Evolutionary conservation across 23 red algal genomes (phyloP).

Genomic region (Pyropia haitanensis): DNA sequence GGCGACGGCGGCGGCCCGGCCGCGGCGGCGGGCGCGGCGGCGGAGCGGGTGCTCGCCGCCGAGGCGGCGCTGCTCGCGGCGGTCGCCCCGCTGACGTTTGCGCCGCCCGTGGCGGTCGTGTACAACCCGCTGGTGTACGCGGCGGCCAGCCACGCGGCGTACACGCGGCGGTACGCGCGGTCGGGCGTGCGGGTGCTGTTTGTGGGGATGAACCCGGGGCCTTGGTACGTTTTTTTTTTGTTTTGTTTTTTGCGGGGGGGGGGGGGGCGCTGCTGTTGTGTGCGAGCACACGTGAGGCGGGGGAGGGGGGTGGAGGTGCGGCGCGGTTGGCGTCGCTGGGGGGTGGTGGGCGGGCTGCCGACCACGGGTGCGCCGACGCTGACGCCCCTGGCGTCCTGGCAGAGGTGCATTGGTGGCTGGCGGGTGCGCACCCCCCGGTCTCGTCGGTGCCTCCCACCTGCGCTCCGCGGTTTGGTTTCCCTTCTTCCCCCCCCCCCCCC

Average conservation of each 20-base stretch:
- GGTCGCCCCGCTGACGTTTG: constrained; percentile 16
- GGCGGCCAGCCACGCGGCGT: constrained; percentile 50
- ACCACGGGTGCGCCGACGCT: no score
- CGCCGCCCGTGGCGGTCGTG: constrained; percentile 15
- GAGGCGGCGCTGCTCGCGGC: constrained; percentile 32
- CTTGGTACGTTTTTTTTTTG: constrained; percentile 13
- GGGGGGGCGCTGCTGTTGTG: no score
- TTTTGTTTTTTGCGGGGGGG: background rate
- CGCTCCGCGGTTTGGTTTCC: no score
- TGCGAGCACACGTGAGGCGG: no score
- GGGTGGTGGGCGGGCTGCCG: no score
- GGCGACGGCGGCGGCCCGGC: background rate
- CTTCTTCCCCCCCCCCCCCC: no score
- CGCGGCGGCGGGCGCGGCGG: background rate
- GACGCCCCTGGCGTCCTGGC: no score
- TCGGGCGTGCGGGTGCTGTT: constrained; percentile 28
- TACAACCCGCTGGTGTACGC: constrained; percentile 70
- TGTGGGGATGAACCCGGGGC: constrained; percentile 75
- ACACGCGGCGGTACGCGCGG: constrained; percentile 2
- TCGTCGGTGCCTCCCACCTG: no score
- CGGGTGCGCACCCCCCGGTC: no score
- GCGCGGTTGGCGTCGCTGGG: no score
- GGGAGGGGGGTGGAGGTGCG: no score
- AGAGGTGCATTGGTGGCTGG: no score
- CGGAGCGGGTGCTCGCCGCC: constrained; percentile 26